A percentile compares a stretch with the other conserved stretches of the same genome.
These are phyloP conservation scores for Fusarium haematococcum DNA, from an alignment of 2,329 filamentous ascomycete species.

Conservation along the genomic window DNA sequence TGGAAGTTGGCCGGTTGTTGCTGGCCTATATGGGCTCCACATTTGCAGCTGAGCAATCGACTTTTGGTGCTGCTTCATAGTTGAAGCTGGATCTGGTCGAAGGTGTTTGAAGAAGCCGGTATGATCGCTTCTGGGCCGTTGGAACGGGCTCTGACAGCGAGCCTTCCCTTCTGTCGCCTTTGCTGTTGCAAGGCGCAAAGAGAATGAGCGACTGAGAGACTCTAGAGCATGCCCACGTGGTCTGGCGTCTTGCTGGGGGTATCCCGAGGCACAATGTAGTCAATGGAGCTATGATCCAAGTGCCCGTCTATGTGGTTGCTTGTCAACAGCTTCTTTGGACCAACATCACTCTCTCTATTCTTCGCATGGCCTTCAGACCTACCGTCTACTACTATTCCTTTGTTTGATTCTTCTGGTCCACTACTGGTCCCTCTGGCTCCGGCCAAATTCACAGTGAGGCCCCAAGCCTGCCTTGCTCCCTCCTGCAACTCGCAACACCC, in stretches of 20 bases:
- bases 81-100: neutral
- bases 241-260: neutral
- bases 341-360: neutral
- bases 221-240: neutral
- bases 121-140: neutral
- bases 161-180: neutral
- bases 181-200: neutral
- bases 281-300: neutral
- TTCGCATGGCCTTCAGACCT: neutral
- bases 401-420: slow-evolving; percentile 35
- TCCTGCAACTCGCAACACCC: neutral
- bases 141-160: neutral
- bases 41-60: neutral
- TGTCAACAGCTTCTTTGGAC: neutral
- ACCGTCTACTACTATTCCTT: slow-evolving; percentile 5
- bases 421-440: neutral
- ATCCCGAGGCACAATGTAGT: neutral
- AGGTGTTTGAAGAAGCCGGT: neutral
- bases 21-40: neutral
- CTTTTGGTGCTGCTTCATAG: neutral
- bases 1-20: neutral
- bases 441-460: slow-evolving; percentile 16
- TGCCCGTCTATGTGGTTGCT: neutral
- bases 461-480: neutral
- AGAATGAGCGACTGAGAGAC: neutral